phyloP scores from a whole-genome alignment of 2,329 filamentous ascomycete genomes.

The Amauroascus niger region DNA sequence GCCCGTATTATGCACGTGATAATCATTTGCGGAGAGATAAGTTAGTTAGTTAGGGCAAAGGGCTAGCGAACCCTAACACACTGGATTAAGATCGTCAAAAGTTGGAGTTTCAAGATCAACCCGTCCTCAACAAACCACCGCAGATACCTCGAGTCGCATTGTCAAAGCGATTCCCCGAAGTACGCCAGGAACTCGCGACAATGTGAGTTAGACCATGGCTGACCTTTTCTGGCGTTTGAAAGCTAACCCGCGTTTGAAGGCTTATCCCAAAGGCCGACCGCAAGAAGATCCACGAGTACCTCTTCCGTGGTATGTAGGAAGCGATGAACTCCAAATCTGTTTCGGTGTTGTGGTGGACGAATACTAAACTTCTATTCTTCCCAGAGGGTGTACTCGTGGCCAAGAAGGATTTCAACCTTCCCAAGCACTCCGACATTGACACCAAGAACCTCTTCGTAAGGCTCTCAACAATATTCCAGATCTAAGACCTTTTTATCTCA shows the following conservation, averaged over 20 bases:
- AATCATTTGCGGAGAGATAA: neutral
- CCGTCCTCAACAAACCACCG: neutral
- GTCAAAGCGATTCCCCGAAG: conserved; percentile 47
- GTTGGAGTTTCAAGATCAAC: conserved; percentile 2
- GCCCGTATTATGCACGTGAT: conserved; percentile 5
- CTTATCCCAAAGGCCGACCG: conserved; percentile 99
- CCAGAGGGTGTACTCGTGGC: conserved; percentile 79
- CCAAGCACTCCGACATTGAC: conserved; percentile 96
- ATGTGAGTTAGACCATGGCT: conserved; percentile 31
- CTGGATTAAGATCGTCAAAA: conserved; percentile 5
- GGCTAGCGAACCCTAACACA: conserved; percentile 16
- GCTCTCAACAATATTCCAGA: neutral
- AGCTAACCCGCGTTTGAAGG: conserved; percentile 42
- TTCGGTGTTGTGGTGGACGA: neutral
- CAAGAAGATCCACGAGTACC: conserved; percentile 99
- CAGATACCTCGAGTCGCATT: conserved; percentile 26
- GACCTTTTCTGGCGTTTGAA: neutral
- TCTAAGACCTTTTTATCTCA: neutral
- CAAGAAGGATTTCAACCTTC: conserved; percentile 98
- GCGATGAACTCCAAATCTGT: neutral
- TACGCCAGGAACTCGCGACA: conserved; percentile 46
- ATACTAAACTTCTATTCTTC: conserved; percentile 16
- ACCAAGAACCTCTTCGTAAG: conserved; percentile 92
- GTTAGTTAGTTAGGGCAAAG: conserved; percentile 16
- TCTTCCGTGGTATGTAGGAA: conserved; percentile 67